Evolutionary conservation across 129 eudicot species (phyloP), one percentile per base, ranked within the genome.

Genomic region (Erigeron canadensis): DNA sequence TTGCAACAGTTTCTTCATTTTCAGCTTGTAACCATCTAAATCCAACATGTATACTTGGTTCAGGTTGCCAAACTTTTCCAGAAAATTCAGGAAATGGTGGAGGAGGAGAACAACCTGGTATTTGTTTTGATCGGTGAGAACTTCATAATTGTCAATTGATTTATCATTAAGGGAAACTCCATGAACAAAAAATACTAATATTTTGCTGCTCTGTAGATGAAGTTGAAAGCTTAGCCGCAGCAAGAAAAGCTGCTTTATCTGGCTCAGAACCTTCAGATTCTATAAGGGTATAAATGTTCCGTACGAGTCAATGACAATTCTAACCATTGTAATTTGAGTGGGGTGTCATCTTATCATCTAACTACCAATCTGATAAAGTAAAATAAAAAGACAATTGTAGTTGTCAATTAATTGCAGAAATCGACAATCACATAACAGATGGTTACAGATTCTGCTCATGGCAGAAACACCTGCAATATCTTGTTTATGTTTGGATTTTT

Each of bases 211-310:
- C 16, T 69, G 74, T 88, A 94, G 98, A 94, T 89, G 98, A 94
- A 86, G 96, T 94, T 66, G 98, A 94, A 89, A 94, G 98, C 77
- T 88, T 94, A 77, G 98, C 98, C 71, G 97, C 98, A 71, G 98
- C 97, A 40, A 82, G 98, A 79, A 89, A 87, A 63, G 96, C 98
- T 63, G 97, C 98, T 70, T 79, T 90, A 82, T 94, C 98, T 79
- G 97, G 98, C 48, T 94, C 98, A 8, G 98, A 94, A 78, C 98
- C 98, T 70, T 94, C 98, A 67, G 98, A 94, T 86, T 89, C 98
- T 79, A 94, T 94, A 68, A 82, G 98, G 96, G 98, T 94, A 89
- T 67, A 18, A 63, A 47, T 46, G 23, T 19, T 69, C 56, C 61
- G 12, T 41, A 45, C 10, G 66, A 66, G 46, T 56, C 8, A 16